Conservation (phyloP, 2,329 filamentous ascomycete species). For the Acarospora socialis region DNA sequence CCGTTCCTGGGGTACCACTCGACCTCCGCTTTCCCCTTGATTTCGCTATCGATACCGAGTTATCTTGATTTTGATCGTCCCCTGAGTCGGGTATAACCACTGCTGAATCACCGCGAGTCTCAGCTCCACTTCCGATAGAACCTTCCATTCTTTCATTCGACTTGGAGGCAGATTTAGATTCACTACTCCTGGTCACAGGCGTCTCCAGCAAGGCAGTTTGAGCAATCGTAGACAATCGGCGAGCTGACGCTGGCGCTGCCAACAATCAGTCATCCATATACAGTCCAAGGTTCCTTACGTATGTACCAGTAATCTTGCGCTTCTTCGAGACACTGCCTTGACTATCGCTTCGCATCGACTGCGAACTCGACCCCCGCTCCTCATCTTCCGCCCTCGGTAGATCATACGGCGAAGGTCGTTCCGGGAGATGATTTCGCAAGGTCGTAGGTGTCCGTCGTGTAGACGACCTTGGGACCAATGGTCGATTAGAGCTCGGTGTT, state of each 20-base stretch:
- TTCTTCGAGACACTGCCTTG: background rate
- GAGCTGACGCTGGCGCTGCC: background rate
- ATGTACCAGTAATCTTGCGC: background rate
- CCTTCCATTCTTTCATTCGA: too few relatives aligned
- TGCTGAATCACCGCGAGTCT: too few relatives aligned
- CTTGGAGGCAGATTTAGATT: background rate
- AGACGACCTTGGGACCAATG: constrained; percentile 4
- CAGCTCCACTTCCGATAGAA: too few relatives aligned
- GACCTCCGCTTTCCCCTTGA: too few relatives aligned
- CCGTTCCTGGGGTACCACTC: too few relatives aligned
- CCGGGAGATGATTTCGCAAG: background rate
- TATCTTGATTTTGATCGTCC: too few relatives aligned
- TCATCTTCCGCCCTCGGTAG: background rate
- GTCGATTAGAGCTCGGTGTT: constrained; percentile 1
- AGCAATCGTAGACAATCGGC: background rate
- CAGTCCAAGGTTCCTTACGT: background rate
- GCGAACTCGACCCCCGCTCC: background rate
- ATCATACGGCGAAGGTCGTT: background rate
- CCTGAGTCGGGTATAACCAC: too few relatives aligned
- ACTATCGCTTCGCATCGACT: background rate
- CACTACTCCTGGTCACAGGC: background rate
- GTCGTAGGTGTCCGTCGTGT: constrained; percentile 7
- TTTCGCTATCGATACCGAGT: too few relatives aligned
- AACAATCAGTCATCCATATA: background rate
- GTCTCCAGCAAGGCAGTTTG: background rate